These are phyloP conservation scores for Irpex sp. DNA, from an alignment of 1,284 basidiomycete genomes.

Conservation along the genomic window DNA sequence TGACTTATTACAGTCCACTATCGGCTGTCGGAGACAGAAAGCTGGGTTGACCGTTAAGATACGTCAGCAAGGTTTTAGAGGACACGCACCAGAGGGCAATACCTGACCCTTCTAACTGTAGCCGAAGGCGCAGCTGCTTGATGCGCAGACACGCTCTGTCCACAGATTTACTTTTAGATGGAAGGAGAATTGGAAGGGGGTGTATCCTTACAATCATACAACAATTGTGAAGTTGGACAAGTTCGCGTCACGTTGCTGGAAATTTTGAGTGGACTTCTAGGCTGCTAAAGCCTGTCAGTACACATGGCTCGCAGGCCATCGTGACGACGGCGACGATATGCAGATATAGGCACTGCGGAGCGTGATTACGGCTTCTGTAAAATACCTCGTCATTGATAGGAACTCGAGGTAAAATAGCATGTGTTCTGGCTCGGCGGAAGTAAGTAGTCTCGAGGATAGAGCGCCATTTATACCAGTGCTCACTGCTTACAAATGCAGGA, in stretches of 20 bases:
- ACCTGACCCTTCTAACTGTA: neutral
- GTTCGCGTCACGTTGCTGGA: neutral
- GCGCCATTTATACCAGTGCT: too few species aligned
- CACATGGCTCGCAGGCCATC: neutral
- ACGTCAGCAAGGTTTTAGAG: neutral
- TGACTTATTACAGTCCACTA: neutral
- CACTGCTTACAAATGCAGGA: too few species aligned
- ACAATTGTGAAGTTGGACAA: neutral
- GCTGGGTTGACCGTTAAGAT: neutral
- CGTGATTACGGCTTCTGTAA: neutral
- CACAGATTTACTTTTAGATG: neutral
- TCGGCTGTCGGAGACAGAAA: neutral
- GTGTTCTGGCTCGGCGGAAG: neutral
- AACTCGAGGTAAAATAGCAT: neutral
- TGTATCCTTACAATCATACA: neutral
- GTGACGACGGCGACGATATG: neutral
- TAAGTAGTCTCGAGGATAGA: too few species aligned
- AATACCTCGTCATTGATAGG: neutral
- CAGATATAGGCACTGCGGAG: neutral
- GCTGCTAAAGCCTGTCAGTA: neutral
- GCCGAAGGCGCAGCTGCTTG: neutral
- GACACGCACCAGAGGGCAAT: neutral
- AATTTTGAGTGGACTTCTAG: too few species aligned
- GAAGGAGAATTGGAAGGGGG: neutral
- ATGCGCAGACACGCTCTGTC: neutral